Percentiles rank a stretch among this genome's conserved stretches.
Conservation (phyloP, 2,329 filamentous ascomycete species). For the Didymellaceae sp. region DNA sequence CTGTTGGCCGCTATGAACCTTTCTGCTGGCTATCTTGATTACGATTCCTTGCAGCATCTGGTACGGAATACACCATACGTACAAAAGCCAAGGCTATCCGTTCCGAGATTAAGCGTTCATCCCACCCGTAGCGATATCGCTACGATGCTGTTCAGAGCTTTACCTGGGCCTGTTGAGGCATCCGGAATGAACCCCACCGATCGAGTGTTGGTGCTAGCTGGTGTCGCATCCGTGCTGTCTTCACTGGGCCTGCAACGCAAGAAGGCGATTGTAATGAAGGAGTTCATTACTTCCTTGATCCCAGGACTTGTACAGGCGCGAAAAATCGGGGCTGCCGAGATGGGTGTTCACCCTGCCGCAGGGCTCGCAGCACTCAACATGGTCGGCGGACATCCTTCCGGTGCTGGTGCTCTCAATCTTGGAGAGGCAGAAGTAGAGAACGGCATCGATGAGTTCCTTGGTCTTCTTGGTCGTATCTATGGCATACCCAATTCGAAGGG, state of each 20-base stretch:
- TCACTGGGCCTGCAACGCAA: slow-evolving; percentile 82
- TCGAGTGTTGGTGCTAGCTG: slow-evolving; percentile 78
- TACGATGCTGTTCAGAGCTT: slow-evolving; percentile 45
- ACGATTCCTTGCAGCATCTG: slow-evolving; percentile 59
- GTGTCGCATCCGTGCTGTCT: slow-evolving; percentile 85
- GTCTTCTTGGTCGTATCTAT: slow-evolving; percentile 51
- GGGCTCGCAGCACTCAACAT: slow-evolving; percentile 75
- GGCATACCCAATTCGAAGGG: slow-evolving; percentile 48
- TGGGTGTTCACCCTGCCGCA: slow-evolving; percentile 92
- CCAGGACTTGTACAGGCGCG: slow-evolving; percentile 87
- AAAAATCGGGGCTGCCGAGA: slow-evolving; percentile 92
- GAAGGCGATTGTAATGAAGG: slow-evolving; percentile 86
- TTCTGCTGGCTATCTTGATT: slow-evolving; percentile 67
- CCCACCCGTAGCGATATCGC: slow-evolving; percentile 47
- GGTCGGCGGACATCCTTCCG: slow-evolving; percentile 64
- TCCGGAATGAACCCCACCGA: slow-evolving; percentile 75
- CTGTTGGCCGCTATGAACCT: slow-evolving; percentile 72
- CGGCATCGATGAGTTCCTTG: slow-evolving; percentile 52
- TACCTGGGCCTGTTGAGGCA: slow-evolving; percentile 62
- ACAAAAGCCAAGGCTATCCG: slow-evolving; percentile 50
- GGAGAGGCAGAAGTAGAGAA: slow-evolving; percentile 47
- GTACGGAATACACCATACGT: slow-evolving; percentile 52
- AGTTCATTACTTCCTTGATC: slow-evolving; percentile 82
- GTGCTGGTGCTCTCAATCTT: slow-evolving; percentile 74
- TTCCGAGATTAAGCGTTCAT: slow-evolving; percentile 43